Percentiles rank a stretch among this genome's conserved stretches.
These are phyloP conservation scores for Cystobasidium slooffiae DNA, from an alignment of 1,284 basidiomycete genomes.

Conservation along the genomic window DNA sequence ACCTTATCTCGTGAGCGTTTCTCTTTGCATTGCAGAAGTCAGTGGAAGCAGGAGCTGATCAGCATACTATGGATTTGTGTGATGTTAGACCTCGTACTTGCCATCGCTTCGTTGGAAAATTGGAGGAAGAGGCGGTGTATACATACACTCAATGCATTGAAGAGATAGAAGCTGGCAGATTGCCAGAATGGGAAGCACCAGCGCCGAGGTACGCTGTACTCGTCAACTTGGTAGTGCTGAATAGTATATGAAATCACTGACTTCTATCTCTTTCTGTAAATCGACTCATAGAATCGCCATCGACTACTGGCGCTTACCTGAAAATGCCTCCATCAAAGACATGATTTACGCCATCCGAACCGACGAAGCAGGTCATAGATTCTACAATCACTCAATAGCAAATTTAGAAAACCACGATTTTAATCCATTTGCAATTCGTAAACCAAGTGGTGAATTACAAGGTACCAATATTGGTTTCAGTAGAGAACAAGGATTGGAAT, in stretches of 20 bases:
- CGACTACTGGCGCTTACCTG: conserved; percentile 60
- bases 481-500: conserved; percentile 35
- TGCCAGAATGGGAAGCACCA: conserved; percentile 76
- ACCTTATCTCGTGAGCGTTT: conserved; percentile 31
- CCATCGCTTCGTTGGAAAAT: conserved; percentile 91
- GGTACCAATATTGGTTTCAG: conserved; percentile 68
- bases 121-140: conserved; percentile 92
- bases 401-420: conserved; percentile 79
- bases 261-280: conserved; percentile 41
- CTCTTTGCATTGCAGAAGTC: conserved; percentile 66
- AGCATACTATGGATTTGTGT: background rate
- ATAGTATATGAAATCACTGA: background rate
- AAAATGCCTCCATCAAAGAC: conserved; percentile 77
- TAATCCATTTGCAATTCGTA: conserved; percentile 89
- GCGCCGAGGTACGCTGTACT: conserved; percentile 22
- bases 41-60: background rate
- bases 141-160: conserved; percentile 65
- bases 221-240: too few relatives aligned
- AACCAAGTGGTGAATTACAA: conserved; percentile 62
- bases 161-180: conserved; percentile 79
- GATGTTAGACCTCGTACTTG: conserved; percentile 67
- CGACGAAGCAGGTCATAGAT: conserved; percentile 88
- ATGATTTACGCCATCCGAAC: conserved; percentile 87
- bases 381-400: conserved; percentile 76
- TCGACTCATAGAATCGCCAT: conserved; percentile 46